Base-by-base conservation (phyloP, 2,329 filamentous ascomycete genomes). In the Colletotrichum orbiculare region DNA sequence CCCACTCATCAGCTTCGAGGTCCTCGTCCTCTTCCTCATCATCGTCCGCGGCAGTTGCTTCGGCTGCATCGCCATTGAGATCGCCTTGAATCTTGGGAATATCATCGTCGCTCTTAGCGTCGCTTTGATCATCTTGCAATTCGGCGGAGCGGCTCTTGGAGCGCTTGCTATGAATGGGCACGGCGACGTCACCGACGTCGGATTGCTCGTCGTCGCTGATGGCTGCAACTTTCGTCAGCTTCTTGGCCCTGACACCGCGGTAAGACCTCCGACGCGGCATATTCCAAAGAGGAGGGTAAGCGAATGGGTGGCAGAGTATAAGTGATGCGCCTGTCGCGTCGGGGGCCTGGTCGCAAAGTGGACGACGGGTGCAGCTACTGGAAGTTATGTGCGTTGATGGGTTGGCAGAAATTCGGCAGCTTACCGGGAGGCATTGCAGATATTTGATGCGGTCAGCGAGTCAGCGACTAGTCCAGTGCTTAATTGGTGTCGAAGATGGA, bases 11-110 rank as follows among this genome's bases (percentile, higher is more conserved):
- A 43, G 71, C 69, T 2, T 73, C 70, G 7, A 72, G 57, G 2
- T 78, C 82, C 73, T 80, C 78, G 41, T 81, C 82, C 3, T 82
- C 86, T 17, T 74, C 74, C 15, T 78, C 73, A 13, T 76, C 74
- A 38, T 83, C 69, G 41, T 76, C 73, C n/a, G 43, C 11, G 17
- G 39, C 41, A 15, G 41, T 15, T 8, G 13, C 41, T 12, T 75
- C 75, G 48, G 69, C 49, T n/a, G 42, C 17, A 15, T 42, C 65
- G 37, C 60, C 60, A 11, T 64, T 64, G 34, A 66, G 11, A n/a
- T 60, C 63, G 54, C 59, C 64, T 12, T 50, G 42, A 17, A 57
- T 11, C 33, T 38, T 41, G 42, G 58, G 43, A 8, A 64, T 47
- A 17, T 54, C 48, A 2, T 46, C 42, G 9, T 66, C 64, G 43